phyloP scores from a whole-genome alignment of 176 grass and related monocot species.

The Oryza rufipogon region DNA sequence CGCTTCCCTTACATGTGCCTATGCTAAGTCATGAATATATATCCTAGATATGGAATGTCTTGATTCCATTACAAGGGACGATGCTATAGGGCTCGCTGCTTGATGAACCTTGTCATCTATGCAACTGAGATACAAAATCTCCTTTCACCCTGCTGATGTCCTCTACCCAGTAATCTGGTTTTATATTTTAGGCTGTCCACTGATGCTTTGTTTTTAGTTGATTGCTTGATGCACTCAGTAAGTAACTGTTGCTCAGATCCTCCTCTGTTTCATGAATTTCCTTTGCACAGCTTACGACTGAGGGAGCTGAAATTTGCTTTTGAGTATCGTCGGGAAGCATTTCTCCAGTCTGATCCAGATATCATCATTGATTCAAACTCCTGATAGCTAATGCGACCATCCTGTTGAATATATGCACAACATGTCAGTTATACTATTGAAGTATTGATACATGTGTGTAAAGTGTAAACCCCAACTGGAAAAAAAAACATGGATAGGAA shows the following conservation, averaged over 20 bases:
- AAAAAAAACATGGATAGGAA: neutral
- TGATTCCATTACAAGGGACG: conserved; percentile 43
- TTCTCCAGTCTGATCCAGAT: conserved; percentile 87
- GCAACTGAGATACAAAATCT: conserved; percentile 37
- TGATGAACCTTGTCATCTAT: conserved; percentile 36
- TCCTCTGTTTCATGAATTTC: conserved; percentile 42
- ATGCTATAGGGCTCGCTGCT: conserved; percentile 34
- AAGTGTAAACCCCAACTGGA: neutral
- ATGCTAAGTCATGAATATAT: conserved; percentile 46
- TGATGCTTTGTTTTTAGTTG: conserved; percentile 36
- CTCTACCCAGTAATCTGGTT: conserved; percentile 28
- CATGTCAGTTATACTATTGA: conserved; percentile 39
- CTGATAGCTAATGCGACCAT: conserved; percentile 87
- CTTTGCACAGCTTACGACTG: conserved; percentile 72
- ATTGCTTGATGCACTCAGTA: conserved; percentile 22
- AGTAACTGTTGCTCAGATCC: conserved; percentile 34
- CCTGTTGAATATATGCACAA: conserved; percentile 59
- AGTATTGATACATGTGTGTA: conserved; percentile 19
- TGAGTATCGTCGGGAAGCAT: conserved; percentile 67
- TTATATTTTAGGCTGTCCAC: conserved; percentile 40
- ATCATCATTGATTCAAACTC: conserved; percentile 95
- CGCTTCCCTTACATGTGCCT: conserved; percentile 44
- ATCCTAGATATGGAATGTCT: conserved; percentile 48
- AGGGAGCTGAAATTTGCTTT: conserved; percentile 59
- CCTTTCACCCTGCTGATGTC: conserved; percentile 14